A percentile compares a stretch with the other conserved stretches of the same genome.
These are phyloP conservation scores for Pestalotiopsis sp. DNA, from an alignment of 2,329 filamentous ascomycete genomes.

Conservation along the genomic window DNA sequence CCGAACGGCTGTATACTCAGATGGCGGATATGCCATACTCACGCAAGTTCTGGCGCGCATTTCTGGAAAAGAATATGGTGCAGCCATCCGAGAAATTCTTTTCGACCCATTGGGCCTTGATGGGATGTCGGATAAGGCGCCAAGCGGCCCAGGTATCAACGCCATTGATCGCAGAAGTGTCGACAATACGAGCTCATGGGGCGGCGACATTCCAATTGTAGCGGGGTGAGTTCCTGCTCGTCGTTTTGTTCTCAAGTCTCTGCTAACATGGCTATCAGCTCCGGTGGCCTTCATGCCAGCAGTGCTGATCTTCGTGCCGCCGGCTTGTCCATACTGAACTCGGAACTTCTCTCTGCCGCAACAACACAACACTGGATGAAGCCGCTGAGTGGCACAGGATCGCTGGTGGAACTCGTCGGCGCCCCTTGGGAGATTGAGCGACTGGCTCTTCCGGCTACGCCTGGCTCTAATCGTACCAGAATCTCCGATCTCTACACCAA, in stretches of 20 bases:
- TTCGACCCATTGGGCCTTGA: background rate
- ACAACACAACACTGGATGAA: background rate
- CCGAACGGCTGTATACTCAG: background rate
- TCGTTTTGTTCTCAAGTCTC: no score
- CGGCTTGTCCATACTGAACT: background rate
- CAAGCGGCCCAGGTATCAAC: background rate
- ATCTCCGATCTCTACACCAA: constrained; percentile 3
- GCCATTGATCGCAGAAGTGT: background rate
- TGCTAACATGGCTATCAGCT: background rate
- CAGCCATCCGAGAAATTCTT: background rate
- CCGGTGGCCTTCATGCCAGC: background rate
- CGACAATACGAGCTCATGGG: background rate
- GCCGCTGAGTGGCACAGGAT: background rate
- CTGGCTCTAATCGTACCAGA: background rate
- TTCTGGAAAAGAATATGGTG: background rate
- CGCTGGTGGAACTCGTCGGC: background rate
- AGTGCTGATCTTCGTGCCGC: background rate
- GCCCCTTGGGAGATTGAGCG: constrained; percentile 1
- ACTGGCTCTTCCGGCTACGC: background rate
- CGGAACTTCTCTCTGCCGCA: background rate
- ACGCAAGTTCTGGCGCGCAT: background rate
- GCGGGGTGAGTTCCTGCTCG: background rate
- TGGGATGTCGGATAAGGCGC: background rate
- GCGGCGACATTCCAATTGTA: background rate
- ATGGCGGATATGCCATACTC: background rate